phyloP scores from a whole-genome alignment of 1,139 yeast species.

The Candida sp. region DNA sequence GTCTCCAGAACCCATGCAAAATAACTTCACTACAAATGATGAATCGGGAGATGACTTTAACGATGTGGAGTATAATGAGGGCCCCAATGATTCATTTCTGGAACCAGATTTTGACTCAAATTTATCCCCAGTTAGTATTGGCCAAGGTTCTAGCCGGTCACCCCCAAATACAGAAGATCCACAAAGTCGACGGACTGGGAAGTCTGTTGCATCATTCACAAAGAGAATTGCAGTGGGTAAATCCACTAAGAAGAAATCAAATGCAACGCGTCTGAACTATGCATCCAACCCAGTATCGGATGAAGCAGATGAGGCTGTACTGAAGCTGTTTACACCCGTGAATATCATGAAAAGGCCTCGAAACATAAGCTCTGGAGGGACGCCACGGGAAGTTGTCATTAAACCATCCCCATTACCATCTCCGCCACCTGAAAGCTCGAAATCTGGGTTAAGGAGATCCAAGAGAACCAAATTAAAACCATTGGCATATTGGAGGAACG shows the following conservation, averaged over 20 bases:
- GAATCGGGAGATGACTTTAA: slow-evolving; percentile 6
- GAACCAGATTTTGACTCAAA: slow-evolving; percentile 7
- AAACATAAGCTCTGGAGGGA: neutral
- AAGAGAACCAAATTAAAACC: slow-evolving; percentile 68
- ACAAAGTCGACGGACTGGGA: neutral
- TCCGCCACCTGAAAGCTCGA: slow-evolving; percentile 45
- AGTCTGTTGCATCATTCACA: slow-evolving; percentile 23
- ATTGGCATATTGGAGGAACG: slow-evolving; percentile 84
- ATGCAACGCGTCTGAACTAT: slow-evolving; percentile 10
- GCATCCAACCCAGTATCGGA: slow-evolving; percentile 8
- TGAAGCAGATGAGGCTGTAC: slow-evolving; percentile 10
- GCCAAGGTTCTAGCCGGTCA: neutral
- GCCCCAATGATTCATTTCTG: neutral
- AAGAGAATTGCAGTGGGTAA: slow-evolving; percentile 42
- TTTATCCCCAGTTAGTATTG: slow-evolving; percentile 13
- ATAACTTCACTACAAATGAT: slow-evolving; percentile 6
- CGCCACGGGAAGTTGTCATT: slow-evolving; percentile 2
- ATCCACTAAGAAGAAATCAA: slow-evolving; percentile 12
- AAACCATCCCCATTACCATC: slow-evolving; percentile 16
- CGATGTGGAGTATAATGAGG: slow-evolving; percentile 8
- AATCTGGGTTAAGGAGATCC: slow-evolving; percentile 49
- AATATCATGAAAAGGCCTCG: slow-evolving; percentile 1
- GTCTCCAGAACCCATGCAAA: neutral
- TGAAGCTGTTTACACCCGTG: neutral
- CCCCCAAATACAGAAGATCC: slow-evolving; percentile 1